These are phyloP conservation scores for Podospora tetraspora DNA, from an alignment of 495 filamentous ascomycete species.

Conservation along the genomic window DNA sequence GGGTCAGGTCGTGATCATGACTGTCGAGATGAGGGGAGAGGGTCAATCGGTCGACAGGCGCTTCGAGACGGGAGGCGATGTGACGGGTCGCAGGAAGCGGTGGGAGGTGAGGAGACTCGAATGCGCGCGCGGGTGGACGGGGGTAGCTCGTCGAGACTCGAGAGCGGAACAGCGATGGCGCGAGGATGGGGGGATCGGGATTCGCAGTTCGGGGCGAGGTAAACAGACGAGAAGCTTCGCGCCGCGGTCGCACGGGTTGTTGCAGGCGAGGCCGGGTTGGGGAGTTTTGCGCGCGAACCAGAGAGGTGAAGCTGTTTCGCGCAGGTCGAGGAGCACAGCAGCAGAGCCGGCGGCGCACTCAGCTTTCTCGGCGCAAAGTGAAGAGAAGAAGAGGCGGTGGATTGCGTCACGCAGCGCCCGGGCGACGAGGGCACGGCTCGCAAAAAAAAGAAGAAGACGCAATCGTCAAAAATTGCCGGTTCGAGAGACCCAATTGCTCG, in stretches of 20 bases:
- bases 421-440: not conserved
- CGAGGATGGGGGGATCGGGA: not conserved
- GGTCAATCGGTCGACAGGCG: not conserved
- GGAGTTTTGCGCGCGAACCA: not conserved
- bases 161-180: not conserved
- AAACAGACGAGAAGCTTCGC: conserved; percentile 12
- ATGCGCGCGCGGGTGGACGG: not conserved
- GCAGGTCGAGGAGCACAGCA: not conserved
- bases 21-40: conserved; percentile 11
- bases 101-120: not conserved
- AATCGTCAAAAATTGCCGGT: not conserved
- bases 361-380: not conserved
- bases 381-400: not conserved
- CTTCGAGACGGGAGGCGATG: not conserved
- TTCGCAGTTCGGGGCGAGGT: not conserved
- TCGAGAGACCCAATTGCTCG: not conserved
- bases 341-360: not conserved
- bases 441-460: not conserved
- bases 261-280: conserved; percentile 9
- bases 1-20: conserved; percentile 32
- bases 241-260: conserved; percentile 13
- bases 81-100: not conserved
- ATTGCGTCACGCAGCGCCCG: not conserved
- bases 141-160: not conserved
- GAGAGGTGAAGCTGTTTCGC: not conserved